These are phyloP conservation scores for Aphanomyces invadans DNA, from an alignment of 352 stramenopile species.

Conservation along the genomic window DNA sequence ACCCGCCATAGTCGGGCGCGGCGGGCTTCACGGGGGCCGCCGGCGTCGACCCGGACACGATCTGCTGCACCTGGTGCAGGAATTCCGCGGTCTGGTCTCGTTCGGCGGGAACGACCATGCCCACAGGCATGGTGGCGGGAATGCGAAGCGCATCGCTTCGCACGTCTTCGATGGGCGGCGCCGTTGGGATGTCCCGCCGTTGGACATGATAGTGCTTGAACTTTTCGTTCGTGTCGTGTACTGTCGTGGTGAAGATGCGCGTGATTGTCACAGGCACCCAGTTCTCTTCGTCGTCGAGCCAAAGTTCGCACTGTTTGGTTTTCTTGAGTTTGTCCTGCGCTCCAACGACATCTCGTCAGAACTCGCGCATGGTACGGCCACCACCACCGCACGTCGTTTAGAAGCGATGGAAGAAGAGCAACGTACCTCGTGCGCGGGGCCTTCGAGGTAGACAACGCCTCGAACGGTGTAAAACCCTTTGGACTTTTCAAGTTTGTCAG, in stretches of 20 bases:
- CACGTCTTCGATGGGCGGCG: slow-evolving; percentile 44
- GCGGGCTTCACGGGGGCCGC: slow-evolving; percentile 33
- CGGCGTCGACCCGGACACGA: background rate
- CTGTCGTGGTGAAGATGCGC: slow-evolving; percentile 39
- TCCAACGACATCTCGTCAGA: background rate
- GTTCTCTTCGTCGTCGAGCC: slow-evolving; percentile 63
- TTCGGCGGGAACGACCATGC: slow-evolving; percentile 46
- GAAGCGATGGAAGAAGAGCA: too few species aligned
- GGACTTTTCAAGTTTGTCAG: slow-evolving; percentile 39
- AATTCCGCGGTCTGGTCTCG: slow-evolving; percentile 28
- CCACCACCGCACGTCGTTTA: too few species aligned
- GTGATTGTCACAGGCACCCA: slow-evolving; percentile 74
- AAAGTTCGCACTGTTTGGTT: slow-evolving; percentile 73
- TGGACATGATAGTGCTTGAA: slow-evolving; percentile 56
- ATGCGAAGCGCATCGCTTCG: slow-evolving; percentile 58
- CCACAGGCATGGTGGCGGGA: slow-evolving; percentile 37
- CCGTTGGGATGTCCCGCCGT: slow-evolving; percentile 44
- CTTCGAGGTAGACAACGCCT: slow-evolving; percentile 70
- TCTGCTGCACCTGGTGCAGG: slow-evolving; percentile 11
- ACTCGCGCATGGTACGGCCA: background rate
- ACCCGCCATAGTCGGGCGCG: slow-evolving; percentile 75
- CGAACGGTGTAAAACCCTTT: slow-evolving; percentile 61
- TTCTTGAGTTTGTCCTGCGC: slow-evolving; percentile 42
- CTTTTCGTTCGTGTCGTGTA: slow-evolving; percentile 58
- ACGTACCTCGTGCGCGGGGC: slow-evolving; percentile 58